phyloP scores from a whole-genome alignment of 192 early-diverging fungal genomes.

The Coemansia reversa region DNA sequence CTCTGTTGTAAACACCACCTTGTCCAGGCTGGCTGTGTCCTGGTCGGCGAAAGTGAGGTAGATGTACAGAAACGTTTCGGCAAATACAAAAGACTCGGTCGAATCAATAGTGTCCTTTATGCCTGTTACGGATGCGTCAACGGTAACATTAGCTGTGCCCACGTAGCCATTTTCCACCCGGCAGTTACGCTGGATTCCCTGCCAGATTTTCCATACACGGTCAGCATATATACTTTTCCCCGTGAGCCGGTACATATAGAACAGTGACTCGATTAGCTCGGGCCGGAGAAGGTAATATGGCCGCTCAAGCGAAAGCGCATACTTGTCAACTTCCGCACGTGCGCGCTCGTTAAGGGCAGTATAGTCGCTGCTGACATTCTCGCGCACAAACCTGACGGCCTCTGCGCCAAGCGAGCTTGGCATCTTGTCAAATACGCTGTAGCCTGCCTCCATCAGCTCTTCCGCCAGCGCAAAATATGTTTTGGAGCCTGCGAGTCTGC shows the following conservation, averaged over 20 bases:
- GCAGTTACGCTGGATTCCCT: conserved; percentile 70
- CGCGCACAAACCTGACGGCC: conserved; percentile 46
- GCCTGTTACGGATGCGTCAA: conserved; percentile 31
- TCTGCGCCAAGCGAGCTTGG: conserved; percentile 42
- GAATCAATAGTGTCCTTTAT: conserved; percentile 35
- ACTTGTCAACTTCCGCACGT: conserved; percentile 23
- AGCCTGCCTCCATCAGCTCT: conserved; percentile 37
- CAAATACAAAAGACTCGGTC: conserved; percentile 78
- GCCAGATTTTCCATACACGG: conserved; percentile 69
- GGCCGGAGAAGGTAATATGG: conserved; percentile 72
- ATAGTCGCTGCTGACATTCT: conserved; percentile 43
- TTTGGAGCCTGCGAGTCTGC: conserved; percentile 46
- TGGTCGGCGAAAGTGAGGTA: conserved; percentile 81
- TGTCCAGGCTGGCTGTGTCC: conserved; percentile 65
- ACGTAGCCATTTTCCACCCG: conserved; percentile 64
- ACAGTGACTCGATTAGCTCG: conserved; percentile 72
- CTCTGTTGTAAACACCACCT: conserved; percentile 95
- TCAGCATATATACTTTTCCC: conserved; percentile 65
- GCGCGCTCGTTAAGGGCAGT: conserved; percentile 1
- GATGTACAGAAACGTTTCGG: conserved; percentile 91
- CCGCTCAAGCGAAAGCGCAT: conserved; percentile 32
- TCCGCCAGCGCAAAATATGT: conserved; percentile 43
- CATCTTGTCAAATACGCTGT: conserved; percentile 45
- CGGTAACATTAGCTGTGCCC: conserved; percentile 49
- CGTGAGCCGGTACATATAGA: conserved; percentile 72